Evolutionary conservation across 805 yeast species (phyloP).

Genomic region (Teunomyces kruisii): DNA sequence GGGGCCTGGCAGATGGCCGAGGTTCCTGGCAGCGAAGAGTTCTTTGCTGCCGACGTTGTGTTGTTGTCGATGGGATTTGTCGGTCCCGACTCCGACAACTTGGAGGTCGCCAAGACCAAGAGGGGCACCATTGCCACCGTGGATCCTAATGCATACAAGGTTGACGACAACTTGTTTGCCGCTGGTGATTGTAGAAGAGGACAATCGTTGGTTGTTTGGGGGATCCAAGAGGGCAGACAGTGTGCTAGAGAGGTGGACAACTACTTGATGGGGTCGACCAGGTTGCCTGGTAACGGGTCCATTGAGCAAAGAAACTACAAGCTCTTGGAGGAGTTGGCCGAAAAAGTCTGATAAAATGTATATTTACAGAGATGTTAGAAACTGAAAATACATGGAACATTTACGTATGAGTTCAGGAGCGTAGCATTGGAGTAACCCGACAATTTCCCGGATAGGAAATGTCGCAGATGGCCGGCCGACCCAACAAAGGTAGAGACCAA

Average conservation of each 20-base stretch:
- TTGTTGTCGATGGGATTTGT: conserved; percentile 95
- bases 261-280: conserved; percentile 72
- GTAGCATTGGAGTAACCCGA: too few species aligned
- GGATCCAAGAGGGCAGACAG: conserved; percentile 98
- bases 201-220: conserved; percentile 97
- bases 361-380: too few species aligned
- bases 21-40: conserved; percentile 90
- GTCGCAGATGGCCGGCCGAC: background rate
- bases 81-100: conserved; percentile 88
- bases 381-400: too few species aligned
- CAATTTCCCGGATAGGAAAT: background rate
- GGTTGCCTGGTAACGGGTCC: conserved; percentile 92
- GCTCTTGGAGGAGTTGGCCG: conserved; percentile 73
- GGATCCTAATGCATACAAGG: conserved; percentile 64
- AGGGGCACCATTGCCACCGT: conserved; percentile 81
- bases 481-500: background rate
- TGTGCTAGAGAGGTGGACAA: conserved; percentile 93
- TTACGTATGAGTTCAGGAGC: too few species aligned
- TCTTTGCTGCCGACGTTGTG: conserved; percentile 92
- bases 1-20: conserved; percentile 99
- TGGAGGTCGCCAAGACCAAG: conserved; percentile 65
- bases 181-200: conserved; percentile 99
- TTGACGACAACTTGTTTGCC: conserved; percentile 74
- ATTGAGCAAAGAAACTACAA: conserved; percentile 82
- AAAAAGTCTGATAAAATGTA: conserved; percentile 40